These are phyloP conservation scores for Debaryomyces fabryi DNA, from an alignment of 1,139 yeast genomes.

Conservation along the genomic window DNA sequence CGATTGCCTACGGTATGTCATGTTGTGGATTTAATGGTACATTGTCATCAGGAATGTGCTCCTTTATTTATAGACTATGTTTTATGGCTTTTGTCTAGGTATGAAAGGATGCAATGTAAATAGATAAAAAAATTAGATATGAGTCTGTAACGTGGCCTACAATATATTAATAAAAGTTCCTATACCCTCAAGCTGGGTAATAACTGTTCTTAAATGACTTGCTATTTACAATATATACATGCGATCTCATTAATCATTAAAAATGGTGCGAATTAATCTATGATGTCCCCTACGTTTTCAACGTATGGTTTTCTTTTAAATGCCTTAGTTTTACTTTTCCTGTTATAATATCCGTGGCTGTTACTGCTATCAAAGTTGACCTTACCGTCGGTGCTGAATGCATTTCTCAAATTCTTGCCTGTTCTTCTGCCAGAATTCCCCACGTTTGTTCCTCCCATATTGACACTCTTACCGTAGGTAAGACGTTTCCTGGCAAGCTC, in stretches of 20 bases:
- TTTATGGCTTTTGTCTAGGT: neutral
- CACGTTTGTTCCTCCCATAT: conserved; percentile 1
- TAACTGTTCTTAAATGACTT: neutral
- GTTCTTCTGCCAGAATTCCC: neutral
- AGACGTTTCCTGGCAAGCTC: conserved; percentile 12
- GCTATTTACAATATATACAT: conserved; percentile 7
- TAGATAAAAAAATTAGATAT: neutral
- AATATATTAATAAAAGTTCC: neutral
- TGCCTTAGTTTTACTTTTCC: conserved; percentile 8
- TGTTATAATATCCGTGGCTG: conserved; percentile 16
- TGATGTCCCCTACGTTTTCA: conserved; percentile 19
- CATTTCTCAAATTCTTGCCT: neutral
- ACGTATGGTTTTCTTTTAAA: conserved; percentile 14
- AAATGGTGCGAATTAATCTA: conserved; percentile 13
- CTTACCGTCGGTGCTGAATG: conserved; percentile 14
- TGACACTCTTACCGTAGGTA: conserved; percentile 12
- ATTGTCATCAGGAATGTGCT: neutral
- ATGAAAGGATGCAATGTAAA: neutral
- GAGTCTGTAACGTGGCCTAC: neutral
- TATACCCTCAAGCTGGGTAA: neutral
- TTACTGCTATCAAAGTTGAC: conserved; percentile 17
- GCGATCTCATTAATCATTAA: conserved; percentile 4
- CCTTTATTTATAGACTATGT: neutral
- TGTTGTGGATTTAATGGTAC: neutral
- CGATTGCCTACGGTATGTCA: neutral